A percentile compares a stretch with the other conserved stretches of the same genome.
phyloP scores from a whole-genome alignment of 495 filamentous ascomycete genomes.

The Schizothecium vesticola region DNA sequence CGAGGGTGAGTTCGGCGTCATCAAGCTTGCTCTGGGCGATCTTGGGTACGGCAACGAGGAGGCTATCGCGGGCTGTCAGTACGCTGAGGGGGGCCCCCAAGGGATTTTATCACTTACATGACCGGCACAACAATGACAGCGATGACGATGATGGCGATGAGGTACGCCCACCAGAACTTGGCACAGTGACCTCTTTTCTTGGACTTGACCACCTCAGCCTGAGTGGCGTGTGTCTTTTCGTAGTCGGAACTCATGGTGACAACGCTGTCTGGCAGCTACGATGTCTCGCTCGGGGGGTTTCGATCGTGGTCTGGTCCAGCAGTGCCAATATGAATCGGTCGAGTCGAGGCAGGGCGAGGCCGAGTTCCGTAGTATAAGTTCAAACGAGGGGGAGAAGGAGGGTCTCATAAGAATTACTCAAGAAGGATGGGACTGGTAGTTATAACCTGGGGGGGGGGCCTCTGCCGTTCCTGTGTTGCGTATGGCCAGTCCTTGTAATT shows the following conservation, averaged over 20 bases:
- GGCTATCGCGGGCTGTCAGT: conserved; percentile 35
- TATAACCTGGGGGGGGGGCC: not conserved
- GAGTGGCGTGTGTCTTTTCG: conserved; percentile 21
- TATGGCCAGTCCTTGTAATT: not conserved
- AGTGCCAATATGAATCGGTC: conserved; percentile 4
- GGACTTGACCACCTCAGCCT: conserved; percentile 20
- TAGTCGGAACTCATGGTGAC: conserved; percentile 19
- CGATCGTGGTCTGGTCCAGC: conserved; percentile 12
- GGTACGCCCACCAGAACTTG: conserved; percentile 68
- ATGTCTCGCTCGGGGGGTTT: not conserved
- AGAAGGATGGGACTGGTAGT: not conserved
- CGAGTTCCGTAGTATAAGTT: not conserved
- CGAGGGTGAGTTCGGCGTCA: conserved; percentile 56
- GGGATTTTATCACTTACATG: conserved; percentile 51
- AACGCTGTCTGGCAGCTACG: not conserved
- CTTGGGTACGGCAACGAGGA: conserved; percentile 67
- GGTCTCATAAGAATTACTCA: not conserved
- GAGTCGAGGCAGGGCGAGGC: not conserved
- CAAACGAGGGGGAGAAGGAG: not conserved
- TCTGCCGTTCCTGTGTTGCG: not conserved
- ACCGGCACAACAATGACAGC: conserved; percentile 57
- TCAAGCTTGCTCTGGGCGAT: conserved; percentile 67
- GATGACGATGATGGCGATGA: conserved; percentile 52
- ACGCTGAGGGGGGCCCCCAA: not conserved
- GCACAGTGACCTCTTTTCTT: conserved; percentile 37